Evolutionary conservation across 305 asterid genomes (phyloP).

Genomic region (Plantago rigida): DNA sequence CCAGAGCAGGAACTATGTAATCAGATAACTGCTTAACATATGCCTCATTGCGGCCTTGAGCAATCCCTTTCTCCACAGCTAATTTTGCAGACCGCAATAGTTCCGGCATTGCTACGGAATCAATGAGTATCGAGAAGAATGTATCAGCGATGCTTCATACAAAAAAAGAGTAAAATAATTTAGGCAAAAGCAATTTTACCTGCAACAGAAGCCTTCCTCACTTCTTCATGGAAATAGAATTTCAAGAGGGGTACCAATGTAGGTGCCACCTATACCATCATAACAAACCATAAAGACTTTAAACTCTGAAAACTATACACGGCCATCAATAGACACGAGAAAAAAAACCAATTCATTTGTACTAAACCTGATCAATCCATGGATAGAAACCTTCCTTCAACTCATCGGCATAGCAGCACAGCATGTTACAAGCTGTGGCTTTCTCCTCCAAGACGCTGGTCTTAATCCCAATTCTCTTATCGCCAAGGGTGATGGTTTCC

Average conservation of each 20-base stretch:
- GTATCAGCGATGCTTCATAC: slow-evolving; percentile 17
- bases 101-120: slow-evolving; percentile 84
- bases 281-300: slow-evolving; percentile 5
- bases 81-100: slow-evolving; percentile 76
- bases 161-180: slow-evolving; percentile 3
- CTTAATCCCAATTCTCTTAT: slow-evolving; percentile 87
- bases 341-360: slow-evolving; percentile 8
- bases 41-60: slow-evolving; percentile 84
- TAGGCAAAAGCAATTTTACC: slow-evolving; percentile 33
- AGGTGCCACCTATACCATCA: slow-evolving; percentile 74
- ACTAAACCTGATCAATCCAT: slow-evolving; percentile 92
- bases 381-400: slow-evolving; percentile 93
- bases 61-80: slow-evolving; percentile 89
- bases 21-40: slow-evolving; percentile 89
- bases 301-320: slow-evolving; percentile 12
- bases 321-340: slow-evolving; percentile 5
- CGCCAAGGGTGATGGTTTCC: slow-evolving; percentile 93
- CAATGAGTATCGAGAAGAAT: slow-evolving; percentile 13
- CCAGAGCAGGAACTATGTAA: slow-evolving; percentile 75
- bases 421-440: slow-evolving; percentile 98
- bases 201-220: slow-evolving; percentile 93
- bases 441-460: slow-evolving; percentile 94
- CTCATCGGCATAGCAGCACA: slow-evolving; percentile 96
- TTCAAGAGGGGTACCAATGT: slow-evolving; percentile 84
- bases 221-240: slow-evolving; percentile 96